Evolutionary conservation across 2,329 filamentous ascomycete species (phyloP).

Genomic region (Blumeria graminis): DNA sequence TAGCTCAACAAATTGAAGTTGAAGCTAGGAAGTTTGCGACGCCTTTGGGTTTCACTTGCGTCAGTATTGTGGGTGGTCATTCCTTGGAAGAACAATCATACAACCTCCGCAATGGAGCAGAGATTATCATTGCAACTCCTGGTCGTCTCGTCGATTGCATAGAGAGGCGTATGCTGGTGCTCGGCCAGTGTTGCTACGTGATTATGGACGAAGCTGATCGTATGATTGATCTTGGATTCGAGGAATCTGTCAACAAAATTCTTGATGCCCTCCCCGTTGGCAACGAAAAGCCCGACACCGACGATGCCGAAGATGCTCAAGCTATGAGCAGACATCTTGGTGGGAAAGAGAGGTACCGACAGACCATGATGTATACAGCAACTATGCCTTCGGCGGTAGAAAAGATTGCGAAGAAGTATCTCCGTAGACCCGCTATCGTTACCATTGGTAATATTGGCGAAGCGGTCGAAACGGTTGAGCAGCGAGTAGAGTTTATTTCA

Average conservation of each 20-base stretch:
- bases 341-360: constrained; percentile 58
- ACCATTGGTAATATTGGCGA: constrained; percentile 88
- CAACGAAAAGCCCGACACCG: constrained; percentile 88
- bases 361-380: constrained; percentile 99
- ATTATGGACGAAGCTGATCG: constrained; percentile 99
- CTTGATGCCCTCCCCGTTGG: constrained; percentile 75
- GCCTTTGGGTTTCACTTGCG: constrained; percentile 78
- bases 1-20: constrained; percentile 90
- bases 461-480: constrained; percentile 92
- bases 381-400: constrained; percentile 90
- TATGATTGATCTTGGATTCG: constrained; percentile 97
- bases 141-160: constrained; percentile 95
- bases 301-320: constrained; percentile 64
- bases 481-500: constrained; percentile 73
- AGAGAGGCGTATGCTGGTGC: constrained; percentile 70
- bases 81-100: constrained; percentile 83
- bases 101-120: constrained; percentile 71
- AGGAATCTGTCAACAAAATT: constrained; percentile 94
- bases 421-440: constrained; percentile 76
- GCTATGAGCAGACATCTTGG: constrained; percentile 67
- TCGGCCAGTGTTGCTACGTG: constrained; percentile 91
- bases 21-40: constrained; percentile 83
- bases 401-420: constrained; percentile 89
- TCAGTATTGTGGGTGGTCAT: constrained; percentile 95
- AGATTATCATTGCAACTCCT: constrained; percentile 96